Base-by-base conservation (phyloP, 306 rosid species). In the Urtica urens region DNA sequence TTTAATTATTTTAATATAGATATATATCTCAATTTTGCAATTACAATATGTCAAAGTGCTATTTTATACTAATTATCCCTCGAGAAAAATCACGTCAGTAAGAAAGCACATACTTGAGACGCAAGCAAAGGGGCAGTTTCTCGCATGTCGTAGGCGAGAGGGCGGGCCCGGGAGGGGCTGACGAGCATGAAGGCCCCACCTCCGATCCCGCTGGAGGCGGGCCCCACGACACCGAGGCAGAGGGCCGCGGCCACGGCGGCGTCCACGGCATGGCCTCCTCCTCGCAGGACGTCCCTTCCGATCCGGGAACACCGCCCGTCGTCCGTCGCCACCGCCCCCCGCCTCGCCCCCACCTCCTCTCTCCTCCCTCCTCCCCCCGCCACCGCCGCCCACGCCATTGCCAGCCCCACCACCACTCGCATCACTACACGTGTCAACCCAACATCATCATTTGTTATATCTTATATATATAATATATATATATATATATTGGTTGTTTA, bases 131-230 rank as follows among this genome's bases (percentile, higher is more conserved):
- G 87, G 61, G 90, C 87, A 57, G 83, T 80, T 75, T 88, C 97
- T 71, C 97, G 74, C 86, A 84, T 83, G 59, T 81, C 86, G 40
- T 64, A 69, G 49, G 81, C 83, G 44, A 72, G 67, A 10, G 86
- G 59, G 10, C 51, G 19, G 1, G 90, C 86, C 46, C 15, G 70
- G 23, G 72, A 55, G 44, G 62, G 66, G 30, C 78, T 72, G 34
- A 78, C 51, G 42, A 81, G 63, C 97, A 88, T 61, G 57, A 88
- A 81, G 56, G 83, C 77, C 28, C 90, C 90, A 33, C 95, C 96
- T 40, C 97, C 93, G 30, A 83, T 50, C 43, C 97, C 97, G 53
- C 97, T 88, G 6, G 97, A 83, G 15, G 95, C 84, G 6, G 86
- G 77, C 59, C 86, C 74, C 2, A 88, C 95, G 23, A 84, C 82